Conservation (phyloP, 306 rosid species). For the Oxytropis ochrocephala region DNA sequence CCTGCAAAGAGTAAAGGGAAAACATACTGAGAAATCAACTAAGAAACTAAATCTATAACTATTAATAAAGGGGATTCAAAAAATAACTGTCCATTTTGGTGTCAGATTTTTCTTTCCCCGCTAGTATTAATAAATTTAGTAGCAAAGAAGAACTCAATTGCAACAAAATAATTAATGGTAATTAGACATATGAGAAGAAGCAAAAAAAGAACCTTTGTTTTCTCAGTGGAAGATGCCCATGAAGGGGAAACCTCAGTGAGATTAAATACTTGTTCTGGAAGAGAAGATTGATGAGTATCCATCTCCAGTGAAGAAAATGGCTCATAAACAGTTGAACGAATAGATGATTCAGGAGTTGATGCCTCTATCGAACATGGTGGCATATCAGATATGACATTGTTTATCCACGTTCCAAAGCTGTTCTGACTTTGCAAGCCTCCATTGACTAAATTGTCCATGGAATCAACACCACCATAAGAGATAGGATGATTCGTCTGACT, state of each 20-base stretch:
- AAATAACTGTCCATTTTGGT: too few species aligned
- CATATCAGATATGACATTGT: constrained; percentile 37
- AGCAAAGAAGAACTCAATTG: not conserved
- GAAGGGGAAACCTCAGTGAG: constrained; percentile 73
- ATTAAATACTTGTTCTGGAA: constrained; percentile 60
- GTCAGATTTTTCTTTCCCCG: too few species aligned
- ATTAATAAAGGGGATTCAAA: too few species aligned
- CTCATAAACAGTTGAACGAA: constrained; percentile 36
- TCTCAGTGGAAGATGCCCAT: constrained; percentile 84
- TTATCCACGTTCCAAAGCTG: constrained; percentile 84
- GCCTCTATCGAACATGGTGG: constrained; percentile 37
- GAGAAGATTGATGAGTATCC: constrained; percentile 44
- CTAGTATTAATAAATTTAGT: too few species aligned
- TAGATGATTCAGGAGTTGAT: constrained; percentile 40
- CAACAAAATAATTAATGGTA: constrained; percentile 6
- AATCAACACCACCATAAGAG: constrained; percentile 27
- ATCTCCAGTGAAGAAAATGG: constrained; percentile 32
- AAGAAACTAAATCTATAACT: not conserved
- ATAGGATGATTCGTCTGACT: constrained; percentile 25
- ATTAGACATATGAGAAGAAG: not conserved
- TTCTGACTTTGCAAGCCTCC: constrained; percentile 68
- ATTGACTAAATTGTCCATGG: constrained; percentile 35
- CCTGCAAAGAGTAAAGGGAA: constrained; percentile 43
- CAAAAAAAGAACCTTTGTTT: constrained; percentile 71
- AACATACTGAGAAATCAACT: constrained; percentile 9